Evolutionary conservation across 2,329 filamentous ascomycete genomes (phyloP), one percentile per base, ranked within the genome.

Genomic region (Colletotrichum tanaceti): DNA sequence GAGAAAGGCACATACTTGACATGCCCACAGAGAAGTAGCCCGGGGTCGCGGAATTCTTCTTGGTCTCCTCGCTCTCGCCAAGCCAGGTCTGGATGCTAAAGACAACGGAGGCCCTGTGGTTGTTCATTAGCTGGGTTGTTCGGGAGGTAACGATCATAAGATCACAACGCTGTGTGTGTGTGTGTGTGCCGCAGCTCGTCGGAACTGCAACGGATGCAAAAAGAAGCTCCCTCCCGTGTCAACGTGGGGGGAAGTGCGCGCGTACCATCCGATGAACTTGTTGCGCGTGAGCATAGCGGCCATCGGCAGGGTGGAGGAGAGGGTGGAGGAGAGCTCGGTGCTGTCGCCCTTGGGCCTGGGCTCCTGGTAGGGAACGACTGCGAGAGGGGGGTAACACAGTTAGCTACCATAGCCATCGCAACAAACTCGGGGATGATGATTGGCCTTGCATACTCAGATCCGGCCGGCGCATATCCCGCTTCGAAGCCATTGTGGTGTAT

Each of bases 251-350:
- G 20, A 11, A 9, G n/a, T n/a, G 41, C 18, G 4, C 3, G 77
- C 83, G 70, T 79, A 89, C 87, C 89, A 91, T 76, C 89, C 89
- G 66, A 91, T 82, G 75, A 88, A 96, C 86, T 93, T 92, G 83
- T 97, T 97, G 73, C 94, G 88, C 74, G 92, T 96, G 78, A 97
- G 96, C 86, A 97, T 97, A 72, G 94, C 94, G 67, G 93, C 94
- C 95, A 98, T 98, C 68, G 95, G 95, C 77, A 98, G 85, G 43
- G 94, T 97, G 76, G 91, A 95, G 35, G 86, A 83, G 63, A 90
- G 76, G 35, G 85, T 93, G 80, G 91, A 91, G 61, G 88, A 85
- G 79, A 97, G 87, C 76, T 97, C 94, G 72, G 87, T 83, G 71
- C 83, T 75, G 22, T 88, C 86, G 75, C 86, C 87, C 75, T 90